Evolutionary conservation across 306 rosid genomes (phyloP), one percentile per base, ranked within the genome.

Genomic region (Vicia villosa): DNA sequence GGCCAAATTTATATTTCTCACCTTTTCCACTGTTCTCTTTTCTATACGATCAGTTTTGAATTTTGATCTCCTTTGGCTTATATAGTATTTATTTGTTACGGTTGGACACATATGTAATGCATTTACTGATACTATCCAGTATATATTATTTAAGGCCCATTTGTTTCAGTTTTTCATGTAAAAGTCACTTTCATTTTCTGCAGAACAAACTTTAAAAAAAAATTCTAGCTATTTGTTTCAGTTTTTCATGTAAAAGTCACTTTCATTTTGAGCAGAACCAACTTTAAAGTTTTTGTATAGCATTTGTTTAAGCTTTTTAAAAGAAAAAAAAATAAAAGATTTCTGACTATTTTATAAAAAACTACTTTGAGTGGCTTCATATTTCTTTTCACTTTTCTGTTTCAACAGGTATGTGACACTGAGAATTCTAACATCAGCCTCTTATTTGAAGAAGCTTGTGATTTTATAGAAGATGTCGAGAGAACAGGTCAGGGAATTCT

Each of bases 401-500:
- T 40, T 74, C 47, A 80, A 74, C 88, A 93, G 98, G 83, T 90
- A 45, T 73, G 72, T 57, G 98, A 94, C 79, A 60, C 68, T 5
- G 95, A 87, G 57, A 91, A 90, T 66, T 68, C 80, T 24, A 79
- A 90, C 77, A 94, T 94, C 75, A 63, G 92, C 82, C 51, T 78
- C 70, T 84, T 90, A 81, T 90, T 94, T 75, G 91, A 90, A 21
- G 96, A 90, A 81, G 97, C 97, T 68, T 78, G 83, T 60, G 83
- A 81, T 76, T 88, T 90, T 75, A 78, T 91, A 52, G 96, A 87
- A 63, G 55, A 50, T 38, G 97, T 90, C 70, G 96, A 94, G 76
- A 79, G 75, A 81, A 65, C 34, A 10, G 84, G 91, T 22, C 95
- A 88, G 66, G 86, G 83, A 78, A 87, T 94, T 74, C 76, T 94